phyloP scores from a whole-genome alignment of 2,329 filamentous ascomycete genomes.

The Clonostachys sp. region DNA sequence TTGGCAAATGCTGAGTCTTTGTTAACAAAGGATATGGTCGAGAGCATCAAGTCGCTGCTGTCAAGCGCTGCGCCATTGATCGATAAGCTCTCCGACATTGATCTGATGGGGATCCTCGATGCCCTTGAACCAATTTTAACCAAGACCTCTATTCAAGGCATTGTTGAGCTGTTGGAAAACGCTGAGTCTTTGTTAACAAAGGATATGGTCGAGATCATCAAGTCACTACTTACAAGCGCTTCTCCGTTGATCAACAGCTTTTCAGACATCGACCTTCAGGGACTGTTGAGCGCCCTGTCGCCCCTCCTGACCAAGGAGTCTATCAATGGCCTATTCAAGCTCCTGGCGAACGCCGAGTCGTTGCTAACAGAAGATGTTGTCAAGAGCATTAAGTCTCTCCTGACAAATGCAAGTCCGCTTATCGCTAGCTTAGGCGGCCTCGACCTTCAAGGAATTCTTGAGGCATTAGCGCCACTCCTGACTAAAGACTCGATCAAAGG shows the following conservation, averaged over 20 bases:
- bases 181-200: constrained; percentile 17
- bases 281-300: constrained; percentile 13
- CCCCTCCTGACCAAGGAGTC: constrained; percentile 19
- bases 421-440: constrained; percentile 20
- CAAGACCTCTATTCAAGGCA: constrained; percentile 18
- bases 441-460: constrained; percentile 24
- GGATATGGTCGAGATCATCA: constrained; percentile 9
- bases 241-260: constrained; percentile 16
- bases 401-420: constrained; percentile 19
- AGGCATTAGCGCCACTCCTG: constrained; percentile 20
- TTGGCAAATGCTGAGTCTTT: constrained; percentile 22
- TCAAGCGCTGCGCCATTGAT: constrained; percentile 10
- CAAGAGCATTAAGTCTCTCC: constrained; percentile 8
- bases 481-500: constrained; percentile 22
- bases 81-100: constrained; percentile 16
- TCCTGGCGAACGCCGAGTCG: constrained; percentile 22
- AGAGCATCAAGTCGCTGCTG: constrained; percentile 8
- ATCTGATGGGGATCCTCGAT: constrained; percentile 17
- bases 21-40: constrained; percentile 12
- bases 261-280: constrained; percentile 23
- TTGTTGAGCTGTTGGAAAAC: constrained; percentile 25
- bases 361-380: constrained; percentile 16
- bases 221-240: constrained; percentile 8
- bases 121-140: constrained; percentile 21
- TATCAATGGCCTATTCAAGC: constrained; percentile 20